Evolutionary conservation across 257 asterid genomes (phyloP).

Genomic region (Penstemon eatonii): DNA sequence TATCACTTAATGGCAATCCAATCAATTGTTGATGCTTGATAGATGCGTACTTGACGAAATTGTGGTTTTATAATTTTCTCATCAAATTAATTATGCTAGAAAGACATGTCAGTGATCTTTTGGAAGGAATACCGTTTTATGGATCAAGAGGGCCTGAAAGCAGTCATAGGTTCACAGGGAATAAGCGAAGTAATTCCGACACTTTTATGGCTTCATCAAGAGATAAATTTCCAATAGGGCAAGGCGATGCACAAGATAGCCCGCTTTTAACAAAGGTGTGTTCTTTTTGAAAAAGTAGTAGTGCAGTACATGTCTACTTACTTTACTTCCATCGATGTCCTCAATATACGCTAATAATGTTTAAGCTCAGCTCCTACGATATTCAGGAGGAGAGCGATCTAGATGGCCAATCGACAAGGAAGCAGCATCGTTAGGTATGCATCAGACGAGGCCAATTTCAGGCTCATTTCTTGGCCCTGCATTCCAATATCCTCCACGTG

Average conservation of each 20-base stretch:
- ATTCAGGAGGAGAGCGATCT: conserved; percentile 62
- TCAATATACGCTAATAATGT: conserved; percentile 34
- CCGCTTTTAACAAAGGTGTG: conserved; percentile 74
- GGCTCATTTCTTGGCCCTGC: conserved; percentile 32
- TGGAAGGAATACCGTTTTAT: conserved; percentile 77
- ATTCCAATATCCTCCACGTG: conserved; percentile 71
- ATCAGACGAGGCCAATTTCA: conserved; percentile 33
- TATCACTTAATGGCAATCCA: no score
- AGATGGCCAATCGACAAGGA: conserved; percentile 63
- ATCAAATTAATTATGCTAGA: conserved; percentile 50
- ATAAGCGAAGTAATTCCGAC: conserved; percentile 77
- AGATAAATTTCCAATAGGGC: conserved; percentile 57
- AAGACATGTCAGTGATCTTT: conserved; percentile 57
- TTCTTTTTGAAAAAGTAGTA: not conserved
- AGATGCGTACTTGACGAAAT: conserved; percentile 23
- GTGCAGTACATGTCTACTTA: not conserved
- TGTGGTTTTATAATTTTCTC: conserved; percentile 36
- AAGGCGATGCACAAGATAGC: conserved; percentile 60
- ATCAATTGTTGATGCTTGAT: not conserved
- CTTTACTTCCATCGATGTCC: conserved; percentile 3
- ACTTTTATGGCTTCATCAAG: conserved; percentile 62
- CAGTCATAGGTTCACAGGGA: conserved; percentile 56
- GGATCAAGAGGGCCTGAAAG: conserved; percentile 66
- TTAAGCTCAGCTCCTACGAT: conserved; percentile 68
- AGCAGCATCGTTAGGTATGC: conserved; percentile 43